Evolutionary conservation across 495 filamentous ascomycete species (phyloP), one percentile per base, ranked within the genome.

Genomic region (Podospora sp.): DNA sequence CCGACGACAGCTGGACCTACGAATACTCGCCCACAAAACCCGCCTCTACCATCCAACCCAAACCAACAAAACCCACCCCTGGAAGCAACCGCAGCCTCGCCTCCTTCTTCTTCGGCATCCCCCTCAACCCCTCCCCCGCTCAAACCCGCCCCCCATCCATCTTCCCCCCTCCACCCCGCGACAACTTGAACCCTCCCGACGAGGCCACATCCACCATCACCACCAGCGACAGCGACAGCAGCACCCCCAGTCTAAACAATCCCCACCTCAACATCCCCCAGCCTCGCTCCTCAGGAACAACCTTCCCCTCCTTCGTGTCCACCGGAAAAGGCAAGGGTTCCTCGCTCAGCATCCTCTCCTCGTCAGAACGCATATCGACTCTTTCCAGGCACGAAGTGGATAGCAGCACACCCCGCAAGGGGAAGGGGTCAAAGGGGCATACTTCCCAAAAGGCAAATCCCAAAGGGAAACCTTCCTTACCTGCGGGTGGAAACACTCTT

Each of bases 101-200:
- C 52, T 65, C 63, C 21, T 65, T 65, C 52, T 65, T 65, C 29
- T 65, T 65, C 35, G 63, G 63, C 11, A 56, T 65, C 33, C 62
- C 62, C 20, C 1, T 50, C 12, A 14, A 25, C 0, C 0, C 46
- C 4, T 27, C 35, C 21, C 2, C 58, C 27, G 8, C 35, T 24
- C 22, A 22, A 46, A 49, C 25, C 61, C 40, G 25, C 3, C 40
- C 7, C 20, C 26, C 50, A 16, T 1, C 27, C 50, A 20, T 56
- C 49, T 33, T 36, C 26, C 26, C 51, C 12, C 50, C 27, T 9
- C 20, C 50, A 27, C 26, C 49, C 14, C 14, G 16, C 0, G 9
- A 55, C 8, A 4, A 12, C 50, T 0, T n/a, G n/a, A n/a, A n/a
- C n/a, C n/a, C 22, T 24, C 46, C 21, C 58, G 46, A 40, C 35